Percentiles rank a stretch among this genome's conserved stretches.
Conservation (phyloP, 169 alveolate species). For the Plasmodium vivax region DNA sequence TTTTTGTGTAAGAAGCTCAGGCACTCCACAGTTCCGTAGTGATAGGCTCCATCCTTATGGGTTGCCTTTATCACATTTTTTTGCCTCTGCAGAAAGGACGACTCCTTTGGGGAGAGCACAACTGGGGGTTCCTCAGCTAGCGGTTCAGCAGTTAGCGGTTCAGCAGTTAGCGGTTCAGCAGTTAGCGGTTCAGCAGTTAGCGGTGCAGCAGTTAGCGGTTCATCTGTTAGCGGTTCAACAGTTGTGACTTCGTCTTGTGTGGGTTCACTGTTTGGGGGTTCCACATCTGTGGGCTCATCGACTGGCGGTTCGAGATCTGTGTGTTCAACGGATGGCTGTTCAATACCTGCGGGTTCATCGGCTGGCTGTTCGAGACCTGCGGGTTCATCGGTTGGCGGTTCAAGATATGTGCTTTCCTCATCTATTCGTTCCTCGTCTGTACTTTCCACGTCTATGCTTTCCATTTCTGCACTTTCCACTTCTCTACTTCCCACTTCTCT, state of each 20-base stretch:
- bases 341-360: too few species aligned
- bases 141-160: background rate
- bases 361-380: background rate
- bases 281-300: background rate
- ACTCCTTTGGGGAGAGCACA: background rate
- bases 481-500: too few species aligned
- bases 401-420: background rate
- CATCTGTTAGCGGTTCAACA: background rate
- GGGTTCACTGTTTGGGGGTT: background rate
- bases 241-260: too few species aligned
- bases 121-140: background rate
- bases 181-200: background rate
- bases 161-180: background rate
- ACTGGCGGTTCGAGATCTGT: too few species aligned
- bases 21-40: constrained; percentile 31
- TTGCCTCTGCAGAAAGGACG: background rate
- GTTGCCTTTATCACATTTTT: constrained; percentile 12
- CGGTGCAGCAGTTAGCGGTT: background rate
- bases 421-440: background rate
- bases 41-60: background rate
- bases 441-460: too few species aligned
- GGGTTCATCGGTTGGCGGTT: background rate
- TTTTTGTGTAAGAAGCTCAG: constrained; percentile 43
- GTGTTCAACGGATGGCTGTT: too few species aligned
- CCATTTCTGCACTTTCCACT: too few species aligned